Evolutionary conservation across 1,139 yeast species (phyloP).

Genomic region (Kluyveromyces marxianus): DNA sequence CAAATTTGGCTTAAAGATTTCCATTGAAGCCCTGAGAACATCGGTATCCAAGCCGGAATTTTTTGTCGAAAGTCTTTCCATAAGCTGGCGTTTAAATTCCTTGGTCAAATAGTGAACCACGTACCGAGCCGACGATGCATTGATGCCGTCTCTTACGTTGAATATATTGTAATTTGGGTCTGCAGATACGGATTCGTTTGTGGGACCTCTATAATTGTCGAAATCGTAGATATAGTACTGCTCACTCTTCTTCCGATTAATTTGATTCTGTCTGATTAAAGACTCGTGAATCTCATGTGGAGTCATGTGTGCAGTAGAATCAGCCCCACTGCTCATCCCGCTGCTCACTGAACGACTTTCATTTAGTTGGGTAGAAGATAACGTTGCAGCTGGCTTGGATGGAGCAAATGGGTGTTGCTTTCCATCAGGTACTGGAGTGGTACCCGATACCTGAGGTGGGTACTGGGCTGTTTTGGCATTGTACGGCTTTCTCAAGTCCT

Average conservation of each 20-base stretch:
- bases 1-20: conserved; percentile 30
- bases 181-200: conserved; percentile 5
- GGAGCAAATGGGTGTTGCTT: neutral
- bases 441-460: neutral
- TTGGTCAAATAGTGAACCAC: conserved; percentile 30
- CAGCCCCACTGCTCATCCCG: too few relatives aligned
- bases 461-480: neutral
- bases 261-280: conserved; percentile 2
- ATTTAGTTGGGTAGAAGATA: neutral
- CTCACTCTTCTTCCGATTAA: conserved; percentile 4
- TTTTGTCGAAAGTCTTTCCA: conserved; percentile 9
- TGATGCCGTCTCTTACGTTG: conserved; percentile 19
- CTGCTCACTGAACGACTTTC: neutral
- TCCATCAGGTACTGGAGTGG: neutral
- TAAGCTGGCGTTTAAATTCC: conserved; percentile 22
- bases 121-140: conserved; percentile 29
- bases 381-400: neutral
- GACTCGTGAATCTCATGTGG: conserved; percentile 1
- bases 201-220: conserved; percentile 9
- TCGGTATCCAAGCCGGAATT: conserved; percentile 8
- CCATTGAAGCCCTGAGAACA: conserved; percentile 17
- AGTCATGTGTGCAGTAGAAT: too few relatives aligned
- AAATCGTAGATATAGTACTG: conserved; percentile 16
- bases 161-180: conserved; percentile 25
- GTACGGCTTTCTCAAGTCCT: conserved; percentile 1